Evolutionary conservation across 305 asterid genomes (phyloP).

Genomic region (Rubia tinctorum): DNA sequence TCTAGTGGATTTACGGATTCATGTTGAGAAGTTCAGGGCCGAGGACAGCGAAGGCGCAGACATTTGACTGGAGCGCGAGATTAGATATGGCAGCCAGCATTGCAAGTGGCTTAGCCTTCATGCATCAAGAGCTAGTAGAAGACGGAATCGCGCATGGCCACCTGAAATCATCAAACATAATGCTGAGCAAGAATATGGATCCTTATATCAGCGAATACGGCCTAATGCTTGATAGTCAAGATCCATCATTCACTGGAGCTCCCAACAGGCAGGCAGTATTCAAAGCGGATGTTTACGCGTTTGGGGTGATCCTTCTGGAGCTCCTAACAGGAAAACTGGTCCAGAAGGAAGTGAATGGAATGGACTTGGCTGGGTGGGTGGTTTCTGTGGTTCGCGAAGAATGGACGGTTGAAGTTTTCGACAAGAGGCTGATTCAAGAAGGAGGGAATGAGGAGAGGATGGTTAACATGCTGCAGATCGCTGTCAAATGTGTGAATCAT

Average conservation of each 20-base stretch:
- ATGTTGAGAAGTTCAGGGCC: slow-evolving; percentile 29
- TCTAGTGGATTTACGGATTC: no score
- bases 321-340: slow-evolving; percentile 60
- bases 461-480: slow-evolving; percentile 59
- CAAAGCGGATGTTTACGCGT: slow-evolving; percentile 49
- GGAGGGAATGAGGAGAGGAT: slow-evolving; percentile 72
- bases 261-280: slow-evolving; percentile 28
- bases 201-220: slow-evolving; percentile 73
- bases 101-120: slow-evolving; percentile 56
- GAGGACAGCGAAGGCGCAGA: slow-evolving; percentile 23
- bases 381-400: slow-evolving; percentile 65
- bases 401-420: slow-evolving; percentile 86
- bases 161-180: slow-evolving; percentile 78
- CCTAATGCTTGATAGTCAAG: slow-evolving; percentile 31
- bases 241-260: slow-evolving; percentile 24
- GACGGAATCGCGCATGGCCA: slow-evolving; percentile 70
- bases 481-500: slow-evolving; percentile 49
- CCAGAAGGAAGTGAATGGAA: slow-evolving; percentile 34
- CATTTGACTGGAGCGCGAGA: slow-evolving; percentile 55
- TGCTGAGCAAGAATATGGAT: slow-evolving; percentile 52
- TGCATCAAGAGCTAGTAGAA: slow-evolving; percentile 50
- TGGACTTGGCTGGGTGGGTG: slow-evolving; percentile 70
- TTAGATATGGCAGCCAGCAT: slow-evolving; percentile 44
- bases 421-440: slow-evolving; percentile 48
- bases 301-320: slow-evolving; percentile 71